Evolutionary conservation across 108 stramenopile genomes (phyloP).

Genomic region (Cyclostephanos tholiformis): DNA sequence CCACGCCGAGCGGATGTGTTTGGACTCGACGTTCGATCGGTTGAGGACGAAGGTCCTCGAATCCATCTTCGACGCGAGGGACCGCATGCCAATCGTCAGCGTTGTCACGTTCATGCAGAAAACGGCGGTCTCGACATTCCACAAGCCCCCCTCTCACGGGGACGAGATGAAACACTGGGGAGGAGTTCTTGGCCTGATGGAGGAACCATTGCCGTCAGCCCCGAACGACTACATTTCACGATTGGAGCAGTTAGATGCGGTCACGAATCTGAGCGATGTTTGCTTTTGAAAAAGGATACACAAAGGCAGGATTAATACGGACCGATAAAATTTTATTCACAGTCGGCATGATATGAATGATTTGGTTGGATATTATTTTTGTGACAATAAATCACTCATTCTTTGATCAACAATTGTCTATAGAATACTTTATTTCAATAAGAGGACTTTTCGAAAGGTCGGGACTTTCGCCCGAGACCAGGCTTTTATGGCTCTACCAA

Average conservation of each 20-base stretch:
- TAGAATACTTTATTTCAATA: too few relatives aligned
- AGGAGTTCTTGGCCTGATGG: slow-evolving; percentile 41
- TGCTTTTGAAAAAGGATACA: slow-evolving; percentile 24
- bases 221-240: slow-evolving; percentile 43
- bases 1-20: slow-evolving; percentile 36
- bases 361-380: too few relatives aligned
- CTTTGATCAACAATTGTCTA: too few relatives aligned
- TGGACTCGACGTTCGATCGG: slow-evolving; percentile 39
- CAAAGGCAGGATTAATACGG: too few relatives aligned
- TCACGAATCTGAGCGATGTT: slow-evolving; percentile 47
- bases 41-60: slow-evolving; percentile 33
- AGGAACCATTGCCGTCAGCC: slow-evolving; percentile 33
- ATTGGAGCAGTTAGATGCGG: slow-evolving; percentile 32
- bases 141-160: slow-evolving; percentile 32
- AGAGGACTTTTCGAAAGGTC: too few relatives aligned
- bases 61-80: slow-evolving; percentile 28
- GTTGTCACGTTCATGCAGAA: slow-evolving; percentile 47
- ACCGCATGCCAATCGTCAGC: slow-evolving; percentile 41
- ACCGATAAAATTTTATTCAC: too few relatives aligned
- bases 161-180: slow-evolving; percentile 37
- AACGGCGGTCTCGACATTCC: slow-evolving; percentile 33
- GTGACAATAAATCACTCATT: too few relatives aligned
- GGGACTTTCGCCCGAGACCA: too few relatives aligned
- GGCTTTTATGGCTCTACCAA: too few relatives aligned
- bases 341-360: too few relatives aligned